phyloP scores from a whole-genome alignment of 257 asterid species.

The Nyctanthes arbortristis region DNA sequence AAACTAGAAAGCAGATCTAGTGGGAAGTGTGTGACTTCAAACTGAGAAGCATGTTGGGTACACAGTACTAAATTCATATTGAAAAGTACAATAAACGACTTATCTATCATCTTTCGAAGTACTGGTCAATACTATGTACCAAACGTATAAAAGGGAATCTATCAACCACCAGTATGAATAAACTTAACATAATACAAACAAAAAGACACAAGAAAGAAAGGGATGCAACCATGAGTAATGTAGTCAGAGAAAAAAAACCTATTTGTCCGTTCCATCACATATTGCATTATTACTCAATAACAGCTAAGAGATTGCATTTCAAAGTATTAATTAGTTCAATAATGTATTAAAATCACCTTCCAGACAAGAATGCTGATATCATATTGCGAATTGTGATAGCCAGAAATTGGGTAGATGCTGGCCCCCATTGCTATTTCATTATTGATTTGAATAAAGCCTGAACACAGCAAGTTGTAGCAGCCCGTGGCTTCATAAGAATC shows the following conservation, averaged over 20 bases:
- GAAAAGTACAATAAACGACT: no score
- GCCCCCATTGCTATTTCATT: slow-evolving; percentile 83
- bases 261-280: slow-evolving; percentile 28
- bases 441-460: slow-evolving; percentile 80
- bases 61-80: no score
- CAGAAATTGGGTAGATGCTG: slow-evolving; percentile 72
- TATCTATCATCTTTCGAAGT: no score
- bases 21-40: no score
- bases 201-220: slow-evolving; percentile 26
- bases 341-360: slow-evolving; percentile 62
- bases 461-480: slow-evolving; percentile 79
- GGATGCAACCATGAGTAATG: slow-evolving; percentile 29
- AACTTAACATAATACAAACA: slow-evolving; percentile 25
- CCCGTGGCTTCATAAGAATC: slow-evolving; percentile 91
- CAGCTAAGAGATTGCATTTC: slow-evolving; percentile 28
- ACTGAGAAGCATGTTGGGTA: no score
- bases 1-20: no score
- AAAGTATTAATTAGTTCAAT: slow-evolving; percentile 18
- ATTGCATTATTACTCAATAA: slow-evolving; percentile 29
- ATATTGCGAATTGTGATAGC: slow-evolving; percentile 55
- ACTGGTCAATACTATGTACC: no score
- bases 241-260: slow-evolving; percentile 42
- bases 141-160: no score
- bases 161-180: no score
- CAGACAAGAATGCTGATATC: slow-evolving; percentile 86